phyloP scores from a whole-genome alignment of 148 eudicot species.

The Vaccinium macrocarpon region DNA sequence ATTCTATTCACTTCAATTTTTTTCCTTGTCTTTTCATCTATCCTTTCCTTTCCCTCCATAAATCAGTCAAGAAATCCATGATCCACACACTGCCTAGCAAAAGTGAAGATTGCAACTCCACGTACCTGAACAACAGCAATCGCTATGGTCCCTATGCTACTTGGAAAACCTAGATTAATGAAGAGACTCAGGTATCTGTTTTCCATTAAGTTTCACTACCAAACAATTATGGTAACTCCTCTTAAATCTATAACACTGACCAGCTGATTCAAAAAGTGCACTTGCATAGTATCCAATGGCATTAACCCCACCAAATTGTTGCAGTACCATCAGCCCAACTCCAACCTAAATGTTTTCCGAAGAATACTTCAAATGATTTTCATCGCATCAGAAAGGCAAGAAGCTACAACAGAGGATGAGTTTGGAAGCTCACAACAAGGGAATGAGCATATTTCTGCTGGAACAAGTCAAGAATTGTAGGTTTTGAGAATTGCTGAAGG shows the following conservation, averaged over 20 bases:
- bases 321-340: conserved; percentile 70
- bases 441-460: conserved; percentile 54
- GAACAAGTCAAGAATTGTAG: conserved; percentile 45
- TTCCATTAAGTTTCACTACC: not conserved
- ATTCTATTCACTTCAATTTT: not conserved
- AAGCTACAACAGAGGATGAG: not conserved
- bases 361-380: not conserved
- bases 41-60: not conserved
- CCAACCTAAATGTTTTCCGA: conserved; percentile 41
- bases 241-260: conserved; percentile 24
- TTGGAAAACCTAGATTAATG: conserved; percentile 45
- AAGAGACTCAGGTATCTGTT: not conserved
- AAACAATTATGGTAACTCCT: not conserved
- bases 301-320: conserved; percentile 66
- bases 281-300: conserved; percentile 56
- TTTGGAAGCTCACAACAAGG: conserved; percentile 42
- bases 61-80: not conserved
- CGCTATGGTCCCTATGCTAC: conserved; percentile 49
- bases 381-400: not conserved
- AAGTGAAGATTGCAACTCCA: not conserved
- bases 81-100: not conserved
- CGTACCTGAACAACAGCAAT: conserved; percentile 55
- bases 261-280: conserved; percentile 63
- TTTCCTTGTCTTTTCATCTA: not conserved
- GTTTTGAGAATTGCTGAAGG: conserved; percentile 33